Evolutionary conservation across 495 filamentous ascomycete genomes (phyloP).

Genomic region (Eremomyces bilateralis): DNA sequence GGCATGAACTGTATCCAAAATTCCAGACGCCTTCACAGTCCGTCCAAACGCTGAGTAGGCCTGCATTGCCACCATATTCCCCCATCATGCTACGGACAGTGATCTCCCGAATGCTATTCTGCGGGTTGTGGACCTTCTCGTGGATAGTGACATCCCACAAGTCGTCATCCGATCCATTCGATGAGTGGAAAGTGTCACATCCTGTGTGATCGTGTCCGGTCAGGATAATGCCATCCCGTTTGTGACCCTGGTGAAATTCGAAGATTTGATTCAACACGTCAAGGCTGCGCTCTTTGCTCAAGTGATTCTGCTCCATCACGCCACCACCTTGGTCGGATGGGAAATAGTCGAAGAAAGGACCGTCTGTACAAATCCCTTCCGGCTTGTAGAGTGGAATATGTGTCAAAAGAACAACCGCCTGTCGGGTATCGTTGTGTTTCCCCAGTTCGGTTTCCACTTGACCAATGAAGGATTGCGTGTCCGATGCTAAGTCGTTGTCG

Average conservation of each 20-base stretch:
- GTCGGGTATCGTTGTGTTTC: constrained; percentile 6
- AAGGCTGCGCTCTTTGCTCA: constrained; percentile 39
- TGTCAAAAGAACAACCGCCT: constrained; percentile 66
- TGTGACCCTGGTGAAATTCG: too few relatives aligned
- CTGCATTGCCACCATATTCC: constrained; percentile 71
- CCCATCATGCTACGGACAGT: constrained; percentile 99
- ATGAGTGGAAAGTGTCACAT: constrained; percentile 64
- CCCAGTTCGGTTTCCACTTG: constrained; percentile 24
- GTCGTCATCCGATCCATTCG: constrained; percentile 8
- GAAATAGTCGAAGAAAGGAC: constrained; percentile 54
- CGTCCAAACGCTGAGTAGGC: constrained; percentile 75
- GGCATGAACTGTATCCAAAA: constrained; percentile 57
- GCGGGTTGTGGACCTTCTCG: constrained; percentile 11
- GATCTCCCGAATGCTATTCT: constrained; percentile 45
- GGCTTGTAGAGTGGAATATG: constrained; percentile 80
- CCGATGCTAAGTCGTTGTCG: constrained; percentile 37
- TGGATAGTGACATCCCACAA: constrained; percentile 11
- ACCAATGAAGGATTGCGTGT: constrained; percentile 62
- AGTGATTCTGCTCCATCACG: constrained; percentile 78
- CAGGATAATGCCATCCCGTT: constrained; percentile 50
- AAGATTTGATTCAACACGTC: too few relatives aligned
- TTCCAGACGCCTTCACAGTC: constrained; percentile 51
- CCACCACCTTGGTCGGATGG: constrained; percentile 37
- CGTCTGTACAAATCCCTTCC: constrained; percentile 64
- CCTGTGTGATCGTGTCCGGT: constrained; percentile 92